Evolutionary conservation across 1,284 basidiomycete genomes (phyloP), one percentile per base, ranked within the genome.

Genomic region (Cutaneotrichosporon spelunceum): DNA sequence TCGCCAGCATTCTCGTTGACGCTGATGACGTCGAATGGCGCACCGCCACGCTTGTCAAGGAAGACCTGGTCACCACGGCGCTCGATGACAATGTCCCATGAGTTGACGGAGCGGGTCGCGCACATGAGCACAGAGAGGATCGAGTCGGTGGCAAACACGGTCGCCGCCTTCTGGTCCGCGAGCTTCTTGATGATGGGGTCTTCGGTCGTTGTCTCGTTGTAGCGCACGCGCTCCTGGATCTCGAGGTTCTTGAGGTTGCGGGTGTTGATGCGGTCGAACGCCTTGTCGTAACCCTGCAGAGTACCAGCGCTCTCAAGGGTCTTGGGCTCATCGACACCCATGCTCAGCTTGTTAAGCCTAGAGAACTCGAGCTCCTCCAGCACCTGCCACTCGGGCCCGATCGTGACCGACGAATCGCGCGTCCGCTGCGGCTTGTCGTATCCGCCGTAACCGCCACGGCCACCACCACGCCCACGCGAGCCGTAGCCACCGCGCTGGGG

Each of bases 1-100:
- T 99, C 96, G 7, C 88, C 84, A 6, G 96, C 93, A 78, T 99
- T 99, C 82, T 99, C 96, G 81, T 99, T 99, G 74, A 99, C 96
- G 21, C 94, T 97, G 63, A 98, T 88, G 58, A 90, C 96, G 80
- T 99, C 85, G 77, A 99, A 97, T 1, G 95, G 89, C 59, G 95
- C 95, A 33, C 94, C 94, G 77, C 96, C 93, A 62, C 96, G 90
- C 82, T 99, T 99, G 84, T 99, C 96, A 68, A 99, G 86, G 84
- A 92, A 99, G 26, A 99, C 81, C 78, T 89, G 91, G 81, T 93
- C 88, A 45, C 93, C 93, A 74, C 96, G 91, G 57, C 92, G 88
- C 56, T 93, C 85, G 70, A 99, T 89, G 67, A 99, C 90, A 66
- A 99, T 93, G 78, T 99, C 96, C 96, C 96, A 99, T 26, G 96